Evolutionary conservation across 257 asterid species (phyloP).

Genomic region (Solanum lycopersicoides): DNA sequence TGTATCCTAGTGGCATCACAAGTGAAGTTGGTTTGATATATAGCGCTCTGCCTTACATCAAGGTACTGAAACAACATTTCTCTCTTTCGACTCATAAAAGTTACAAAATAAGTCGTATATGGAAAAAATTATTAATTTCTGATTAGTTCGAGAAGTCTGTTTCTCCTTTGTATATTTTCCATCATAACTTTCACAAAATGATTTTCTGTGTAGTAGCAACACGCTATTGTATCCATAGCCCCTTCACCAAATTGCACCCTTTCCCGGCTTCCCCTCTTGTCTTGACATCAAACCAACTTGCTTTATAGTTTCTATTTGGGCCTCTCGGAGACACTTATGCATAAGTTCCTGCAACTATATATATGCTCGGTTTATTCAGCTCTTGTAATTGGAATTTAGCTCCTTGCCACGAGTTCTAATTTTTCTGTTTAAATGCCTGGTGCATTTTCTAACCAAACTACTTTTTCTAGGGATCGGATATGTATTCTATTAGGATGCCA

Average conservation of each 20-base stretch:
- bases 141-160: not conserved
- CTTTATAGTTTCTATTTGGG: not conserved
- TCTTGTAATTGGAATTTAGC: not conserved
- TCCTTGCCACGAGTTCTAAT: not conserved
- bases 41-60: conserved; percentile 55
- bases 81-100: not conserved
- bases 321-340: not conserved
- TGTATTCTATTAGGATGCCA: conserved; percentile 70
- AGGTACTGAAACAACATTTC: conserved; percentile 8
- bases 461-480: conserved; percentile 35
- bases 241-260: not conserved
- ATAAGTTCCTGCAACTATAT: not conserved
- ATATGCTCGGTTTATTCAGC: not conserved
- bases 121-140: not conserved
- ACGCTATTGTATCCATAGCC: not conserved
- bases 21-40: conserved; percentile 89
- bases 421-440: not conserved
- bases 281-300: not conserved
- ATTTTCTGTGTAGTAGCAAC: not conserved
- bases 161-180: not conserved
- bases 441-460: not conserved
- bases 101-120: not conserved
- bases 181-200: not conserved
- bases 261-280: not conserved
- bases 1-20: conserved; percentile 84